Conservation (phyloP, 306 rosid genomes). For the Rosa persica region DNA sequence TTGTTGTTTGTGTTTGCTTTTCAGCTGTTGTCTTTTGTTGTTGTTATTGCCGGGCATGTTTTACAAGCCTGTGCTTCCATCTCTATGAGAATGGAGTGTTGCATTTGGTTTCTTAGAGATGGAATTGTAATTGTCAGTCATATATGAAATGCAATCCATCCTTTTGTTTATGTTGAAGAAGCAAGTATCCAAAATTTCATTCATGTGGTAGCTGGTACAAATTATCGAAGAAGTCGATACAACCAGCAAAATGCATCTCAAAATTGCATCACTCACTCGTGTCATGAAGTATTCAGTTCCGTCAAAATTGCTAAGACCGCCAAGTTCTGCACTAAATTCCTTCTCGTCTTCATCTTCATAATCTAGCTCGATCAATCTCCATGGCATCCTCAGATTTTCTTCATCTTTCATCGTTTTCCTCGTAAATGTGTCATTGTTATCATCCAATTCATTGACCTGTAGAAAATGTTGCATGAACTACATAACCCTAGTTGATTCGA, state of each 20-base stretch:
- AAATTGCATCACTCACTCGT: background rate
- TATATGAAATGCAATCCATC: constrained; percentile 8
- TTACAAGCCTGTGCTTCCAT: background rate
- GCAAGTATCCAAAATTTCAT: background rate
- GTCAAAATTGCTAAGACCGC: no score
- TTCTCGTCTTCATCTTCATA: background rate
- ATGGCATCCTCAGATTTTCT: background rate
- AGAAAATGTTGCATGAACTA: background rate
- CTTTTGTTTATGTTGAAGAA: background rate
- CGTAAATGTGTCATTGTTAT: background rate
- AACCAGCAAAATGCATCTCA: background rate
- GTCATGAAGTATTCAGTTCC: background rate
- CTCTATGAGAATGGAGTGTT: constrained; percentile 7
- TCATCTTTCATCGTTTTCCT: background rate
- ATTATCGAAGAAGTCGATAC: background rate
- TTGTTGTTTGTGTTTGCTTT: constrained; percentile 2
- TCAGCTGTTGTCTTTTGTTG: background rate
- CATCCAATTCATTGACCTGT: background rate
- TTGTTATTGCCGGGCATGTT: background rate
- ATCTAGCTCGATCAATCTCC: background rate
- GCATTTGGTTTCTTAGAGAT: background rate
- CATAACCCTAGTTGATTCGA: no score
- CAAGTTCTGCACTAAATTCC: no score
- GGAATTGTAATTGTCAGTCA: constrained; percentile 5
- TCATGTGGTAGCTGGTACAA: background rate